Conservation (phyloP, 768 basidiomycete species). For the Termitomyces sp. region DNA sequence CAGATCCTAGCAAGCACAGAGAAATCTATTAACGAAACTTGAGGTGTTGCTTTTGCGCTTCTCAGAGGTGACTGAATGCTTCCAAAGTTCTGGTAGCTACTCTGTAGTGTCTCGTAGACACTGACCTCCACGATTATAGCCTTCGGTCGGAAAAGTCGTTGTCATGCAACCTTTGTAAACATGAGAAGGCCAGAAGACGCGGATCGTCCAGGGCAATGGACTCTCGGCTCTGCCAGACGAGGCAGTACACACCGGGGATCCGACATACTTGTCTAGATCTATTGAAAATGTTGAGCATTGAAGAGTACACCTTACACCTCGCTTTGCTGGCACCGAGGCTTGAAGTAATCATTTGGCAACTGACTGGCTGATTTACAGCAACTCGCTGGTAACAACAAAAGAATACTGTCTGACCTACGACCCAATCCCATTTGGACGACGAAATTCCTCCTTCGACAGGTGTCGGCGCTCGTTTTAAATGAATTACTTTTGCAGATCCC, state of each 20-base stretch:
- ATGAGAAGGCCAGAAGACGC: no score
- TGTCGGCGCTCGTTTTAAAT: not conserved
- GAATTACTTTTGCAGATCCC: no score
- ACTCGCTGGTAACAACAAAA: no score
- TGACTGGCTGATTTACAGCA: no score
- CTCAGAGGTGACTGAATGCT: not conserved
- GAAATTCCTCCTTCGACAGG: not conserved
- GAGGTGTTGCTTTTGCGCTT: not conserved
- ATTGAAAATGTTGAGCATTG: not conserved
- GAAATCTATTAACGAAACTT: not conserved
- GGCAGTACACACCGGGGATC: not conserved
- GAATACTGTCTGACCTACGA: not conserved
- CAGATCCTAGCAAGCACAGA: not conserved
- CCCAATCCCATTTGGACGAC: not conserved
- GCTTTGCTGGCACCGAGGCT: not conserved
- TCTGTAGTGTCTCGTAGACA: not conserved
- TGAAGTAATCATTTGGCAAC: no score
- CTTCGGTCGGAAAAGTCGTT: no score
- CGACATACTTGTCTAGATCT: no score
- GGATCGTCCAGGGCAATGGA: not conserved
- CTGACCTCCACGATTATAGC: no score
- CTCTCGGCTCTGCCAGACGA: not conserved
- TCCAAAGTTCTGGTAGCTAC: not conserved
- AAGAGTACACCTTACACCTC: not conserved
- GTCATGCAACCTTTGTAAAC: no score